A percentile compares a stretch with the other conserved stretches of the same genome.
phyloP scores from a whole-genome alignment of 805 yeast species.

The Metschnikowia reukaufii region DNA sequence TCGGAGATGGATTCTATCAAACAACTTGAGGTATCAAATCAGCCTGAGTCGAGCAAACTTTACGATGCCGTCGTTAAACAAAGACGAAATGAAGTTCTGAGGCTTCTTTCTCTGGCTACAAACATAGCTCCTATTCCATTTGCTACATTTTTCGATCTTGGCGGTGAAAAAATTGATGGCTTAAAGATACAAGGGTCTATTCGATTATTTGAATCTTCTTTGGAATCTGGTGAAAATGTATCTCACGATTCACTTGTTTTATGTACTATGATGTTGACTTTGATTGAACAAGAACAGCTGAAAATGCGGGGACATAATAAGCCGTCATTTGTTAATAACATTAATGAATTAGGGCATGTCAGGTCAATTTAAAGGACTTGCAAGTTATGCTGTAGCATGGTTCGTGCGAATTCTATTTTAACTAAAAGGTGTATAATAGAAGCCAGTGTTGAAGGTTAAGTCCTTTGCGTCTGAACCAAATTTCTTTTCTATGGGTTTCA shows the following conservation, averaged over 20 bases:
- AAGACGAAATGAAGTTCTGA: constrained; percentile 22
- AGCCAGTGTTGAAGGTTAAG: no score
- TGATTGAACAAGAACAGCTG: constrained; percentile 34
- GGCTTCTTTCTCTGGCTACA: constrained; percentile 18
- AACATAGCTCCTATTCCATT: constrained; percentile 28
- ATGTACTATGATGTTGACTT: constrained; percentile 26
- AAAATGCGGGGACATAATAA: constrained; percentile 35
- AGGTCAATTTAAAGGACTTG: background rate
- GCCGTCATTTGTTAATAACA: constrained; percentile 18
- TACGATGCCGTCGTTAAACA: constrained; percentile 24
- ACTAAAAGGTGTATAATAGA: no score
- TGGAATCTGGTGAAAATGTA: constrained; percentile 3
- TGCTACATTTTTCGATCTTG: constrained; percentile 32
- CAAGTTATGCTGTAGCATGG: no score
- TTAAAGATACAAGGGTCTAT: constrained; percentile 26
- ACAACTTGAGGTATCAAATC: constrained; percentile 13
- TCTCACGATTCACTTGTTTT: constrained; percentile 26
- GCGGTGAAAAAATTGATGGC: constrained; percentile 23
- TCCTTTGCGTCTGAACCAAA: no score
- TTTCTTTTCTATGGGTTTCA: no score
- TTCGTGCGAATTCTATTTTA: no score
- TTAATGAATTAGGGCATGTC: background rate
- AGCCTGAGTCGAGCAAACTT: constrained; percentile 11
- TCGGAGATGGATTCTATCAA: constrained; percentile 7
- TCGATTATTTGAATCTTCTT: constrained; percentile 15